Percentiles rank a stretch among this genome's conserved stretches.
Conservation (phyloP, 768 basidiomycete species). For the Panellus pusillus region DNA sequence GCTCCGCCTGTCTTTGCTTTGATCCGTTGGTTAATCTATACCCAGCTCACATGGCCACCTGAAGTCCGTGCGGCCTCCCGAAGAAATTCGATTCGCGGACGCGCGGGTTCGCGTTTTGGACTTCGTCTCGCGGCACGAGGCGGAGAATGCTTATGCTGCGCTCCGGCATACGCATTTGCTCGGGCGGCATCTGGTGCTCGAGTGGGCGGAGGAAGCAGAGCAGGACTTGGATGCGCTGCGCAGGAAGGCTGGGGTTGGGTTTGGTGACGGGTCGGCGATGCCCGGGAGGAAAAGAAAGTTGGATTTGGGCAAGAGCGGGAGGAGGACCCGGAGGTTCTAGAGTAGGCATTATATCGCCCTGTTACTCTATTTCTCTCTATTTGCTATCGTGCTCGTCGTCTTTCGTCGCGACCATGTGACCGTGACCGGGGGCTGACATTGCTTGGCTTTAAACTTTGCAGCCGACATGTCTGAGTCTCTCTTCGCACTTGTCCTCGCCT, state of each 20-base stretch:
- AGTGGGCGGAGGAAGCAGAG: constrained; percentile 89
- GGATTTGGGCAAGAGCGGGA: constrained; percentile 43
- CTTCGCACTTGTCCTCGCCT: no score
- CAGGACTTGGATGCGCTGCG: constrained; percentile 75
- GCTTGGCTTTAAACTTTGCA: no score
- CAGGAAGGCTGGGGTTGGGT: constrained; percentile 79
- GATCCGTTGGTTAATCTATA: no score
- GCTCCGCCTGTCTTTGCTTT: no score
- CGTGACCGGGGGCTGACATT: no score
- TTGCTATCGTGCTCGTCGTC: no score
- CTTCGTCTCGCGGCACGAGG: constrained; percentile 86
- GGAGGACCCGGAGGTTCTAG: constrained; percentile 16
- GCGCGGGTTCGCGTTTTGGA: constrained; percentile 95
- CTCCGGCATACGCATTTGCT: constrained; percentile 94
- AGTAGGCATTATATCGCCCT: no score
- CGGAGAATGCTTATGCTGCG: constrained; percentile 83
- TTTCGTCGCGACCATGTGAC: no score
- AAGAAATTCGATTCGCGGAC: constrained; percentile 87
- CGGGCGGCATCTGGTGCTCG: constrained; percentile 90
- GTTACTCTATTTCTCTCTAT: no score
- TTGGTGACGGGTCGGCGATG: constrained; percentile 63
- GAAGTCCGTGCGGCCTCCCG: constrained; percentile 91
- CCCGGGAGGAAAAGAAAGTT: constrained; percentile 77
- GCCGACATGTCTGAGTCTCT: no score
- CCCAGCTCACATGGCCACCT: constrained; percentile 86